Evolutionary conservation across 1,139 yeast genomes (phyloP).

Genomic region (Lodderomyces jiufengensis): DNA sequence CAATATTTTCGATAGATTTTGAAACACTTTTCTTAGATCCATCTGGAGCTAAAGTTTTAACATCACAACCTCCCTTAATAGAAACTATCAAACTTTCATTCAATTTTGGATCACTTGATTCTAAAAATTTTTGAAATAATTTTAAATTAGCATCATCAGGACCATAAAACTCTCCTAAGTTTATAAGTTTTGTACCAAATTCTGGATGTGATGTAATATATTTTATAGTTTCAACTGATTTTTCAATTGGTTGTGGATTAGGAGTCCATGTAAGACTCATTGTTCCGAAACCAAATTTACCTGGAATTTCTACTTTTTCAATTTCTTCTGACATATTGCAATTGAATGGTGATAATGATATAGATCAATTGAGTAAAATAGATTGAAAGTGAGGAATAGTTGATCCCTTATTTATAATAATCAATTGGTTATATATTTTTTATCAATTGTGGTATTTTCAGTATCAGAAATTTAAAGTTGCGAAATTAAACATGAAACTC

Average conservation of each 20-base stretch:
- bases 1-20: slow-evolving; percentile 48
- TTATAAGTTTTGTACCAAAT: slow-evolving; percentile 55
- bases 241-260: slow-evolving; percentile 39
- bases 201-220: slow-evolving; percentile 37
- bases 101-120: slow-evolving; percentile 47
- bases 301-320: slow-evolving; percentile 20
- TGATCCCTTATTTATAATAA: too few species aligned
- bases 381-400: too few species aligned
- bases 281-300: slow-evolving; percentile 54
- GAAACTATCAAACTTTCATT: slow-evolving; percentile 51
- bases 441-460: too few species aligned
- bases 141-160: slow-evolving; percentile 38
- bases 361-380: not conserved
- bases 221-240: slow-evolving; percentile 45
- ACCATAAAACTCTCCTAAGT: slow-evolving; percentile 81
- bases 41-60: slow-evolving; percentile 36
- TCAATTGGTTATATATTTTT: too few species aligned
- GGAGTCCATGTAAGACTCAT: slow-evolving; percentile 62
- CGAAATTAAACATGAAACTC: too few species aligned
- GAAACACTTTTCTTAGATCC: slow-evolving; percentile 47
- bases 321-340: slow-evolving; percentile 14
- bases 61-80: slow-evolving; percentile 61
- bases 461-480: too few species aligned
- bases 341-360: not conserved
- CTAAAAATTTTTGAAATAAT: slow-evolving; percentile 55